Percentiles rank a stretch among this genome's conserved stretches.
Conservation (phyloP, 352 stramenopile species). For the Peronosclerospora sorghi region DNA sequence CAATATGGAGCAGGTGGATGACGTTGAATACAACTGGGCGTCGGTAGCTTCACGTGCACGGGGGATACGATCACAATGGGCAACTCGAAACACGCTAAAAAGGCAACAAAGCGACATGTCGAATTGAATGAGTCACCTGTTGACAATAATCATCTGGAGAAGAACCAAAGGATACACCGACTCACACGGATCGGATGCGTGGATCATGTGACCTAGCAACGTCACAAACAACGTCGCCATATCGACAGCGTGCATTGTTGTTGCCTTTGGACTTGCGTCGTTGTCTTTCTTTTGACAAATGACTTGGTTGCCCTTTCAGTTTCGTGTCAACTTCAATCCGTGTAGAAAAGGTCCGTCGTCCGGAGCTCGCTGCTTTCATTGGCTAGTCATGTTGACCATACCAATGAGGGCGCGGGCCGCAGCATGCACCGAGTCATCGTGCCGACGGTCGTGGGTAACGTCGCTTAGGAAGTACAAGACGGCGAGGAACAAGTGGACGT, state of each 20-base stretch:
- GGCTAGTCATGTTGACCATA: slow-evolving; percentile 17
- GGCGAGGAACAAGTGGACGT: slow-evolving; percentile 46
- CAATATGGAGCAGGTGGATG: slow-evolving; percentile 34
- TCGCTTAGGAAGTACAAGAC: slow-evolving; percentile 40
- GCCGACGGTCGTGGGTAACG: slow-evolving; percentile 13
- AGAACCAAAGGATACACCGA: neutral
- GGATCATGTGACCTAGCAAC: neutral
- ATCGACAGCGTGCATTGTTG: slow-evolving; percentile 8
- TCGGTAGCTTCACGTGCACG: slow-evolving; percentile 30
- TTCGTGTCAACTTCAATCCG: too few relatives aligned
- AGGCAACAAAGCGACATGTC: neutral
- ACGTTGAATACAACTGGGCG: slow-evolving; percentile 36
- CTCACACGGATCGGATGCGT: slow-evolving; percentile 16
- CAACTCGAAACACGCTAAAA: slow-evolving; percentile 31
- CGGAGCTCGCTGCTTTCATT: slow-evolving; percentile 1
- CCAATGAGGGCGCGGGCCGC: slow-evolving; percentile 32
- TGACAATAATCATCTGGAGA: too few relatives aligned
- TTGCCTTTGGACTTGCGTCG: neutral
- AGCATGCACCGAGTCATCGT: slow-evolving; percentile 41
- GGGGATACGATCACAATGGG: slow-evolving; percentile 39
- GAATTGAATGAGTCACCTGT: neutral
- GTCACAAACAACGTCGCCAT: slow-evolving; percentile 5
- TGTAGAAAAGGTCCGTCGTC: too few relatives aligned
- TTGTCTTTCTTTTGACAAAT: neutral
- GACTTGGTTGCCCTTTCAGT: too few relatives aligned